These are phyloP conservation scores for Arthrinium puccinioides DNA, from an alignment of 2,329 filamentous ascomycete genomes.

Conservation along the genomic window DNA sequence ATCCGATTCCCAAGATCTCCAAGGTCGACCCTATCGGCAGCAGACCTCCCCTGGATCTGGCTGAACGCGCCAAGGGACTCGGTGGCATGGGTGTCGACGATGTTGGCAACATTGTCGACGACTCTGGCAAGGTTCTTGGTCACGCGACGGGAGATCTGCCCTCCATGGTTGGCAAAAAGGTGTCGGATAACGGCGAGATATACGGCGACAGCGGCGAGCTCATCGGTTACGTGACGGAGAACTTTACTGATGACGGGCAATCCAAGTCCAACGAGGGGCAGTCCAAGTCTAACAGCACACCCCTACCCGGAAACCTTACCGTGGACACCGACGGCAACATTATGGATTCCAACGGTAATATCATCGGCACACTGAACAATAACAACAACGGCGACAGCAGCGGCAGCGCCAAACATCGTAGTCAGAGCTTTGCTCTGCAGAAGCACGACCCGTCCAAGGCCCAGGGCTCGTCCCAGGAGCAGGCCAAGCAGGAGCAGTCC, in stretches of 20 bases:
- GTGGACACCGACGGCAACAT: constrained; percentile 39
- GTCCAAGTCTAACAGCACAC: constrained; percentile 7
- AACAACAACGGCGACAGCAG: constrained; percentile 32
- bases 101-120: constrained; percentile 45
- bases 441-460: background rate
- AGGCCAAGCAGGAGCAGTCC: constrained; percentile 26
- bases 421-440: background rate
- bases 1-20: constrained; percentile 33
- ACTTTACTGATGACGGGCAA: constrained; percentile 20
- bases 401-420: too few species aligned
- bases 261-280: constrained; percentile 8
- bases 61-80: constrained; percentile 31
- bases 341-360: constrained; percentile 33
- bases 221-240: constrained; percentile 36
- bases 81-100: constrained; percentile 43
- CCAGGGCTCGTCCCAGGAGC: constrained; percentile 10
- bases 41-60: constrained; percentile 19
- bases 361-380: constrained; percentile 43
- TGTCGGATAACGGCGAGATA: constrained; percentile 38
- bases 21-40: constrained; percentile 32
- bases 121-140: constrained; percentile 41
- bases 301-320: constrained; percentile 24
- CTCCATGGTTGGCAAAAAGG: constrained; percentile 43
- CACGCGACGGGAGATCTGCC: constrained; percentile 47
- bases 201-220: constrained; percentile 34